These are phyloP conservation scores for Bertia moriformis DNA, from an alignment of 2,329 filamentous ascomycete genomes.

Conservation along the genomic window DNA sequence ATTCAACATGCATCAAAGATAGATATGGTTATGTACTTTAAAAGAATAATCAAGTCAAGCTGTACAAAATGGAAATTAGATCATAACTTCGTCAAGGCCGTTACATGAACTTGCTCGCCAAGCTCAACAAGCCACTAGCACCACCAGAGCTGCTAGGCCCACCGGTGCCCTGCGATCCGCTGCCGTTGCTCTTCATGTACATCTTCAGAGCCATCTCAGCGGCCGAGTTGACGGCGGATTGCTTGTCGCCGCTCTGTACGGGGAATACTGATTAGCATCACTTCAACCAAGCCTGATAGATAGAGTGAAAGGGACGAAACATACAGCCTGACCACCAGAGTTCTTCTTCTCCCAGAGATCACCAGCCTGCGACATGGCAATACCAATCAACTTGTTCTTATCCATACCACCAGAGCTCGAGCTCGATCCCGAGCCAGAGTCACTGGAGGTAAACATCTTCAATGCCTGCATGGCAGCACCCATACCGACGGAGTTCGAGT, in stretches of 20 bases:
- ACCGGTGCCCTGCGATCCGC: conserved; percentile 3
- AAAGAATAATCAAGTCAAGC: too few relatives aligned
- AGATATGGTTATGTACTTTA: too few relatives aligned
- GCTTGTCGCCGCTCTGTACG: conserved; percentile 3
- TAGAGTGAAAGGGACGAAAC: neutral
- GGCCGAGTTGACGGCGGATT: conserved; percentile 6
- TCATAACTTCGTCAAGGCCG: too few relatives aligned
- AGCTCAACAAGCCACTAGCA: neutral
- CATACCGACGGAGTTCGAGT: conserved; percentile 21
- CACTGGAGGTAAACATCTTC: conserved; percentile 35
- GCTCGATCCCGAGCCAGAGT: conserved; percentile 11
- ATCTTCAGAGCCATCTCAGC: conserved; percentile 8
- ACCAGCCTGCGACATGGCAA: conserved; percentile 49
- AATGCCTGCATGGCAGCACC: conserved; percentile 39
- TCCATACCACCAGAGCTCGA: conserved; percentile 10
- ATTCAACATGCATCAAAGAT: too few relatives aligned
- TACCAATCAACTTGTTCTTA: conserved; percentile 45
- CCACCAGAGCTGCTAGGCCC: neutral
- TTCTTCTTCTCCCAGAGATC: conserved; percentile 21
- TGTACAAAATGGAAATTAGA: too few relatives aligned
- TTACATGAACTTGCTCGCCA: conserved; percentile 1
- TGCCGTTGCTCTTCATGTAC: conserved; percentile 8
- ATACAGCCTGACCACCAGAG: neutral
- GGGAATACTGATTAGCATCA: too few relatives aligned
- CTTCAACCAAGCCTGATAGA: too few relatives aligned